Conservation (phyloP, 352 stramenopile genomes). For the Globisporangium paddicum region DNA sequence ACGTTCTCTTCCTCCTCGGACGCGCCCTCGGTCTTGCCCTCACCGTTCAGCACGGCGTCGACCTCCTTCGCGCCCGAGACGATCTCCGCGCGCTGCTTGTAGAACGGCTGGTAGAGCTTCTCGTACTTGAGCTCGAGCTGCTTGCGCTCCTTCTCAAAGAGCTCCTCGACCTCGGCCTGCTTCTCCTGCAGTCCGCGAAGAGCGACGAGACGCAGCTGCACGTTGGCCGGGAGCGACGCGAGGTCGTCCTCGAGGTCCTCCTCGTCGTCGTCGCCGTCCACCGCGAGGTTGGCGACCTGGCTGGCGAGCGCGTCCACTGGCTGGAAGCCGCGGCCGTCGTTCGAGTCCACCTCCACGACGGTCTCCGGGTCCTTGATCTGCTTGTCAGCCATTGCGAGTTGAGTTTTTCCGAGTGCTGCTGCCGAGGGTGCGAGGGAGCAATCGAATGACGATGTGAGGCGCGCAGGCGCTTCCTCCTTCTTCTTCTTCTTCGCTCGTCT, state of each 20-base stretch:
- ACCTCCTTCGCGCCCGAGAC: constrained; percentile 78
- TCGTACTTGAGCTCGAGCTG: constrained; percentile 84
- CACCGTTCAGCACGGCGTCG: constrained; percentile 38
- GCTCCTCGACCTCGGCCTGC: constrained; percentile 68
- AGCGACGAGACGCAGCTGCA: constrained; percentile 63
- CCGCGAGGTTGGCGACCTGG: constrained; percentile 31
- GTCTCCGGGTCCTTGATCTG: constrained; percentile 33
- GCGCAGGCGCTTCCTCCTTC: neutral
- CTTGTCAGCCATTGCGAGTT: constrained; percentile 36
- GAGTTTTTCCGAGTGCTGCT: neutral
- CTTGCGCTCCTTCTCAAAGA: constrained; percentile 86
- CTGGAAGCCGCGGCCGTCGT: constrained; percentile 63
- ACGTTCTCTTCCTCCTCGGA: constrained; percentile 39
- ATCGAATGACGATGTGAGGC: constrained; percentile 14
- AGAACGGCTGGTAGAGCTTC: constrained; percentile 85
- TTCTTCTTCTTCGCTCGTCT: neutral
- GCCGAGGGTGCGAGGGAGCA: neutral
- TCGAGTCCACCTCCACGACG: constrained; percentile 57
- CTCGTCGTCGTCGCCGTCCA: constrained; percentile 17
- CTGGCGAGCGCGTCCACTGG: constrained; percentile 36
- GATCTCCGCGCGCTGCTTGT: constrained; percentile 65
- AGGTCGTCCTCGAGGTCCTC: constrained; percentile 55
- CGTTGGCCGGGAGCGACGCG: constrained; percentile 59
- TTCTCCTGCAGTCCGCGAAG: constrained; percentile 76
- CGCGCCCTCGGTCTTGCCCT: constrained; percentile 31